These are phyloP conservation scores for Myriosclerotinia duriaeana DNA, from an alignment of 2,329 filamentous ascomycete species.

Conservation along the genomic window DNA sequence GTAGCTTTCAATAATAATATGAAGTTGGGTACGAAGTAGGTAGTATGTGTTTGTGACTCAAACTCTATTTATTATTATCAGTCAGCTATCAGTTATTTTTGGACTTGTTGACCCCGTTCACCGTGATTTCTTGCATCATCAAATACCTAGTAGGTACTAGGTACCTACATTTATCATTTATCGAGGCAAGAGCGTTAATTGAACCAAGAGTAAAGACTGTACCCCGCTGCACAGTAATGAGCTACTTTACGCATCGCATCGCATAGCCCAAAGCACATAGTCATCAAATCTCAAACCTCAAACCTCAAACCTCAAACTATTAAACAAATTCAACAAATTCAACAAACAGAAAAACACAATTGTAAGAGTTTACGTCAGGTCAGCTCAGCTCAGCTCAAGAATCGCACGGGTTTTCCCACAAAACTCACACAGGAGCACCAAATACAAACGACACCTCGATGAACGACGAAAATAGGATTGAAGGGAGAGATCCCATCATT, in stretches of 20 bases:
- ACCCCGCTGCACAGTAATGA: constrained; percentile 26
- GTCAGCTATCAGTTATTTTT: too few species aligned
- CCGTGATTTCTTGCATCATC: too few species aligned
- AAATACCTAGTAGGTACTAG: too few species aligned
- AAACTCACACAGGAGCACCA: neutral
- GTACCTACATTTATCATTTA: too few species aligned
- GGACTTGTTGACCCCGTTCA: too few species aligned
- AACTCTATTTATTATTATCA: too few species aligned
- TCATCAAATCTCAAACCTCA: neutral
- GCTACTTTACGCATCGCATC: neutral
- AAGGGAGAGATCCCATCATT: neutral
- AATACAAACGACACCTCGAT: neutral
- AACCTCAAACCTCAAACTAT: neutral
- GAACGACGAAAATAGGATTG: constrained; percentile 15
- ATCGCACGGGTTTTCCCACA: neutral
- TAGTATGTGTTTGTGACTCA: too few species aligned
- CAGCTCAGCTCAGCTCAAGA: neutral
- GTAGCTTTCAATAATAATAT: too few species aligned
- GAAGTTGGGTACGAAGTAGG: too few species aligned
- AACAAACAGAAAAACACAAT: neutral
- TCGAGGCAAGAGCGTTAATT: too few species aligned
- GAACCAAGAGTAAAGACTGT: neutral
- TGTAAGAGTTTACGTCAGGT: neutral
- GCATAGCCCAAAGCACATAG: neutral
- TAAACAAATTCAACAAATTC: neutral